Conservation (phyloP, 805 yeast genomes). For the Candida glaebosa region DNA sequence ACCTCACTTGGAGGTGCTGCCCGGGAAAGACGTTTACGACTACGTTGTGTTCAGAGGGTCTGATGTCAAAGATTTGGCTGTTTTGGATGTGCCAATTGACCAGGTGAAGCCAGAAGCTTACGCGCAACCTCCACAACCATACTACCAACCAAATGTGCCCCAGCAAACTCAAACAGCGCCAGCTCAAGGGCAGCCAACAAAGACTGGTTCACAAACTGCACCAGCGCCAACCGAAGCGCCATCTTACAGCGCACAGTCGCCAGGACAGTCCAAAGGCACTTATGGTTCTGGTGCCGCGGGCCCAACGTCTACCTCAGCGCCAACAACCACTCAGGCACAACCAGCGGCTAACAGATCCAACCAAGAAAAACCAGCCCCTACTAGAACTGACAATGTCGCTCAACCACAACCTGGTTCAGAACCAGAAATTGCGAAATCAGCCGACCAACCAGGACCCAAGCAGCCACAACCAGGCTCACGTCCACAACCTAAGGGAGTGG, state of each 20-base stretch:
- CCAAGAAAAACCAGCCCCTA: slow-evolving; percentile 4
- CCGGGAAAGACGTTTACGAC: slow-evolving; percentile 67
- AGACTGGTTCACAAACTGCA: slow-evolving; percentile 1
- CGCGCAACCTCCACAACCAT: slow-evolving; percentile 15
- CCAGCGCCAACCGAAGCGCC: slow-evolving; percentile 6
- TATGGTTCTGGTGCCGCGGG: slow-evolving; percentile 5
- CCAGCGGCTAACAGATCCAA: slow-evolving; percentile 9
- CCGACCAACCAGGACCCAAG: slow-evolving; percentile 3
- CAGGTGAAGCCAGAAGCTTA: slow-evolving; percentile 55
- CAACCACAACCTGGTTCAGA: slow-evolving; percentile 13
- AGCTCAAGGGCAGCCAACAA: slow-evolving; percentile 1
- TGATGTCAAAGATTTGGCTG: slow-evolving; percentile 86
- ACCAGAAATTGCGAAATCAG: slow-evolving; percentile 9
- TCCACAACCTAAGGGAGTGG: slow-evolving; percentile 16
- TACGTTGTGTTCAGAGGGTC: slow-evolving; percentile 84
- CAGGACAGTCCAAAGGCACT: slow-evolving; percentile 8
- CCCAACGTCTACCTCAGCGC: slow-evolving; percentile 8
- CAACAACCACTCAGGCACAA: slow-evolving; percentile 8
- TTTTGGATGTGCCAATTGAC: slow-evolving; percentile 68
- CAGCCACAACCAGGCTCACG: slow-evolving; percentile 15
- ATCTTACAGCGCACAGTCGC: not conserved
- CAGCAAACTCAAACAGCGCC: slow-evolving; percentile 12
- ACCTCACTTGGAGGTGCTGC: slow-evolving; percentile 65
- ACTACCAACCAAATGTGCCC: slow-evolving; percentile 9
- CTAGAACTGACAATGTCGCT: slow-evolving; percentile 7